Evolutionary conservation across 2,329 filamentous ascomycete species (phyloP).

Genomic region (Aspergillus sp.): DNA sequence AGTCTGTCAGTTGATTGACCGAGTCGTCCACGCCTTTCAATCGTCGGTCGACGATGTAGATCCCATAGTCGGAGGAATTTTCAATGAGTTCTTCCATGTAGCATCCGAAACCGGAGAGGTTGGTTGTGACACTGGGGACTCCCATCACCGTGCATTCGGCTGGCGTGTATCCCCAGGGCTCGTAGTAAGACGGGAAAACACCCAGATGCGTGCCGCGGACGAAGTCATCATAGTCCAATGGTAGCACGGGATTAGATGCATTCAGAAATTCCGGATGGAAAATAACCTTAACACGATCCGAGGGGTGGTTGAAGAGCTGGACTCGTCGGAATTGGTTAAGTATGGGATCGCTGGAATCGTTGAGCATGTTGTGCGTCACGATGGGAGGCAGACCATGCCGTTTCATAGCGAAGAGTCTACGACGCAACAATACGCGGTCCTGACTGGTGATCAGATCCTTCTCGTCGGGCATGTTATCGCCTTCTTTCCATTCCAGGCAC

Average conservation of each 20-base stretch:
- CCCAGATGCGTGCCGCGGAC: conserved; percentile 93
- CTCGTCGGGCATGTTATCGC: conserved; percentile 85
- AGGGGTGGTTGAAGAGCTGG: conserved; percentile 92
- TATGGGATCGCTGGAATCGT: conserved; percentile 86
- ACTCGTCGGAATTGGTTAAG: conserved; percentile 93
- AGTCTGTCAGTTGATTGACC: conserved; percentile 84
- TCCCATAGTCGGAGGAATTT: conserved; percentile 95
- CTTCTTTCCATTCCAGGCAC: conserved; percentile 90
- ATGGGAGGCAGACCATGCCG: conserved; percentile 81
- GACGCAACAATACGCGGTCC: conserved; percentile 84
- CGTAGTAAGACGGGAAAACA: conserved; percentile 95
- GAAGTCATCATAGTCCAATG: conserved; percentile 96
- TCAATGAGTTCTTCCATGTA: conserved; percentile 99
- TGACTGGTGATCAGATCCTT: conserved; percentile 89
- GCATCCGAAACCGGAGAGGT: conserved; percentile 93
- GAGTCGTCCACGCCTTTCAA: conserved; percentile 95
- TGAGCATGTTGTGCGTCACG: conserved; percentile 98
- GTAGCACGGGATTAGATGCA: conserved; percentile 87
- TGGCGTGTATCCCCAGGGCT: conserved; percentile 97
- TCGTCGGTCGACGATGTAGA: conserved; percentile 95
- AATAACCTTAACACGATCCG: conserved; percentile 91
- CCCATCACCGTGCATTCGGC: conserved; percentile 99
- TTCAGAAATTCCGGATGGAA: conserved; percentile 98
- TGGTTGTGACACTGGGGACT: conserved; percentile 95
- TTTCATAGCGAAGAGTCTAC: conserved; percentile 95